Evolutionary conservation across 1,284 basidiomycete genomes (phyloP), one percentile per base, ranked within the genome.

Genomic region (Ganoderma lucidum): DNA sequence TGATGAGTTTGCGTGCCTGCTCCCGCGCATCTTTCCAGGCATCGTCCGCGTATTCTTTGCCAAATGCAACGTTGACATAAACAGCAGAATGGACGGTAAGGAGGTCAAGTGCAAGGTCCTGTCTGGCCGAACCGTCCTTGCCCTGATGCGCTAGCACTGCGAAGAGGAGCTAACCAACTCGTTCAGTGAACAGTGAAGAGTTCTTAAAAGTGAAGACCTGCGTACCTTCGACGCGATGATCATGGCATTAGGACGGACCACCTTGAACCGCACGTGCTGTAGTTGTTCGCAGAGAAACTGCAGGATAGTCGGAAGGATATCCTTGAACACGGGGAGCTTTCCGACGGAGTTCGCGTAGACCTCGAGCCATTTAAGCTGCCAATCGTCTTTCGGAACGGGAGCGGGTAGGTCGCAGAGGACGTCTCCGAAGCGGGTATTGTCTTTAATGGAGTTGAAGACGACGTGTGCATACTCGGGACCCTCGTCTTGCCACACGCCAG

Each of bases 361-460:
- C 53, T 78, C 75, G 14, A 78, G 68, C 76, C 79, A 79, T 39
- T 66, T 72, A 14, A 80, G 68, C 15, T 73, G 69, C 79, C 78
- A 78, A n/a, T 70, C 72, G 23, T 75, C 75, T 42, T 74, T 72
- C 23, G 73, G 67, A 6, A 67, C 64, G 10, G 65, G 71, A 0
- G 66, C 53, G 19, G 70, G 62, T 3, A 81, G 82, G 61, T 84
- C 82, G 63, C 70, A 68, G 6, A 95, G 75, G 32, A 89, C 77
- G 23, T 84, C 78, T 48, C 84, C 78, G 75, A 90, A 94, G 1
- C 87, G 85, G 0, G 85, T 77, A 76, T 96, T 96, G 75, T 93
- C 90, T 78, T 92, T 94, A 75, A 96, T 87, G n/a, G 91, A 87
- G 73, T 93, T 93, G 75, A 96, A 92, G 1, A 95, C 85, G 51